A percentile compares a stretch with the other conserved stretches of the same genome.
These are phyloP conservation scores for Trametes punicea DNA, from an alignment of 768 basidiomycete species.

Conservation along the genomic window DNA sequence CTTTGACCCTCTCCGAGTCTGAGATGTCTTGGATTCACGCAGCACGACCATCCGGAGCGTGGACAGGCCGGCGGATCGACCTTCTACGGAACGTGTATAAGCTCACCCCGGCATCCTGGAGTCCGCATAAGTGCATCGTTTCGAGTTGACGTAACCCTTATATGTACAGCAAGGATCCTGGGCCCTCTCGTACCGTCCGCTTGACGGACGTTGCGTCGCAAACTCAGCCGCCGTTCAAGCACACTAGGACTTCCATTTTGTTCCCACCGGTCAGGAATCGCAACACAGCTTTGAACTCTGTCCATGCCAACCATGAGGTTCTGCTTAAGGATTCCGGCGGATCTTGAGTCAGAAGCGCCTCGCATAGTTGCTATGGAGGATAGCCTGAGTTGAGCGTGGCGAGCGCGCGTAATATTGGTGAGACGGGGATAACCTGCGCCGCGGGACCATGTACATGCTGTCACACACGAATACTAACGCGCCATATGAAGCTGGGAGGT, in stretches of 20 bases:
- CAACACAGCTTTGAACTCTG: background rate
- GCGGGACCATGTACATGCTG: too few relatives aligned
- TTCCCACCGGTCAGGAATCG: background rate
- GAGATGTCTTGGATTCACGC: background rate
- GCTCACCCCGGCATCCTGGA: background rate
- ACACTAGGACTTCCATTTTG: background rate
- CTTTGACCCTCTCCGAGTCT: background rate
- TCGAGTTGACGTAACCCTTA: constrained; percentile 7
- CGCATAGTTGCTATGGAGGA: background rate
- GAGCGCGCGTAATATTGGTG: too few relatives aligned
- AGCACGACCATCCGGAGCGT: background rate
- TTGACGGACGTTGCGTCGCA: background rate
- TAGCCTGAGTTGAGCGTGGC: background rate
- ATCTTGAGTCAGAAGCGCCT: background rate
- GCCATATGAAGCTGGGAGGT: background rate
- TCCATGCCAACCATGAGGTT: background rate
- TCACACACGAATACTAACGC: too few relatives aligned
- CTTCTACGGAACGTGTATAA: background rate
- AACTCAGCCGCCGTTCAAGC: background rate
- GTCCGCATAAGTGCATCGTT: background rate
- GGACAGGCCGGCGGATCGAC: background rate
- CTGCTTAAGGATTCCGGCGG: background rate
- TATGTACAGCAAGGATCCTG: background rate
- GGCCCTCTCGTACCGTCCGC: background rate
- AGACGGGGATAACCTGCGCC: too few relatives aligned